phyloP scores from a whole-genome alignment of 768 basidiomycete species.

The Auricularia heimuer region DNA sequence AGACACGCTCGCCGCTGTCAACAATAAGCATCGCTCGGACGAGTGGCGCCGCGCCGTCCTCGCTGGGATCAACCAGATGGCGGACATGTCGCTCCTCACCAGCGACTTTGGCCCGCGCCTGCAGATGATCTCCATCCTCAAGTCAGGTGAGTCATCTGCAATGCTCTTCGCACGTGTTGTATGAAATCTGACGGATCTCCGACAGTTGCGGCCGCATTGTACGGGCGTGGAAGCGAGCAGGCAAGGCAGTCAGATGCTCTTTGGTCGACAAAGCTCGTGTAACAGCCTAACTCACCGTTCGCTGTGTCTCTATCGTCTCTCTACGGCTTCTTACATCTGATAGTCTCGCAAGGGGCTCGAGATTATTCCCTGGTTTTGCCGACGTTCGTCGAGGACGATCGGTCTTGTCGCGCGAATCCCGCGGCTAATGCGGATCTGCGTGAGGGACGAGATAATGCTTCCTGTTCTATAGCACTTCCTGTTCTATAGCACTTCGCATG shows the following conservation, averaged over 20 bases:
- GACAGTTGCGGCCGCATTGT: slow-evolving; percentile 38
- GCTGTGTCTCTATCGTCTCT: too few relatives aligned
- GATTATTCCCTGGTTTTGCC: too few relatives aligned
- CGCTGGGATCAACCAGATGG: slow-evolving; percentile 37
- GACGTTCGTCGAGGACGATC: too few relatives aligned
- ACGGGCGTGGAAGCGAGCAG: slow-evolving; percentile 38
- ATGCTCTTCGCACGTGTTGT: slow-evolving; percentile 3
- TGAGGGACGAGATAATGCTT: too few relatives aligned
- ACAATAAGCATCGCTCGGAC: slow-evolving; percentile 25
- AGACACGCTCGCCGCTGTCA: slow-evolving; percentile 33
- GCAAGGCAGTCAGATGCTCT: slow-evolving; percentile 41
- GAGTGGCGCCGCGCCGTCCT: slow-evolving; percentile 9
- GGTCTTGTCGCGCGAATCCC: too few relatives aligned
- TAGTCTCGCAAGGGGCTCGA: too few relatives aligned
- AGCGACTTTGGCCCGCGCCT: slow-evolving; percentile 44
- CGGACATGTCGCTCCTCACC: slow-evolving; percentile 41
- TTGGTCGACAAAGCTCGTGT: slow-evolving; percentile 18
- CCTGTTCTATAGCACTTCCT: too few relatives aligned
- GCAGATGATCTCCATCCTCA: slow-evolving; percentile 43
- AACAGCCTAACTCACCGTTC: background rate
- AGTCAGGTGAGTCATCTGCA: slow-evolving; percentile 31
- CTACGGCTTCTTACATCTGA: too few relatives aligned
- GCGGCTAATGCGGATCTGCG: too few relatives aligned
- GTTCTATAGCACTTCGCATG: too few relatives aligned
- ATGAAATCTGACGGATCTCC: background rate